Base-by-base conservation (phyloP, 768 basidiomycete species). In the Daedalea quercina region DNA sequence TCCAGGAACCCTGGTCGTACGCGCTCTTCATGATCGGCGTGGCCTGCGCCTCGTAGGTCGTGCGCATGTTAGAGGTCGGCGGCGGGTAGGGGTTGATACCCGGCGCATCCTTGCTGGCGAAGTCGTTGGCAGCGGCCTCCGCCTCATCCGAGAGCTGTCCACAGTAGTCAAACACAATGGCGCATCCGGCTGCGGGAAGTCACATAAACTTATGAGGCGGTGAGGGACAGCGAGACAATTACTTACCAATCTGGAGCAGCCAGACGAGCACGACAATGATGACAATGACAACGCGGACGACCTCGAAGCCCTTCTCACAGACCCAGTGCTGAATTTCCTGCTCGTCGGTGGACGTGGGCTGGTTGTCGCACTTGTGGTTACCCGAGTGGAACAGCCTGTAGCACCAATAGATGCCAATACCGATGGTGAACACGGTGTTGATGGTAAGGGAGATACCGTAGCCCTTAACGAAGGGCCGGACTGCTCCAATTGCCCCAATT, bases 241-340 rank as follows among this genome's bases (percentile, higher is more conserved):
- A n/a, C n/a, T n/a, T n/a, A 82, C 81, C 81, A 42, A 82, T 70
- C 57, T 77, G 71, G 51, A 82, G 55, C 46, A 80, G 60, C 80
- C 81, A 82, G 51, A 75, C 71, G 19, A 81, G 23, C 37, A 77
- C 66, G 58, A 77, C 78, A 48, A 77, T 53, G 22, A 67, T 73
- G 37, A 81, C 67, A 47, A 72, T 60, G 13, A 78, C 50, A 42
- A 69, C 71, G 54, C 78, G 76, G 59, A 71, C 63, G 40, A 77
- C 56, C 17, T 69, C 69, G 54, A 76, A 67, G 13, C 70, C 72
- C 9, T 63, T 70, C 48, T 69, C 65, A 63, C 80, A 82, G 2
- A 70, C 59, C 19, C 73, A 67, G 44, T 60, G 57, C n/a, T 68
- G 67, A 33, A 63, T 46, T 25, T 51, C 53, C 2, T 68, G 62